Base-by-base conservation (phyloP, 441 rosid species). In the Gossypium davidsonii region DNA sequence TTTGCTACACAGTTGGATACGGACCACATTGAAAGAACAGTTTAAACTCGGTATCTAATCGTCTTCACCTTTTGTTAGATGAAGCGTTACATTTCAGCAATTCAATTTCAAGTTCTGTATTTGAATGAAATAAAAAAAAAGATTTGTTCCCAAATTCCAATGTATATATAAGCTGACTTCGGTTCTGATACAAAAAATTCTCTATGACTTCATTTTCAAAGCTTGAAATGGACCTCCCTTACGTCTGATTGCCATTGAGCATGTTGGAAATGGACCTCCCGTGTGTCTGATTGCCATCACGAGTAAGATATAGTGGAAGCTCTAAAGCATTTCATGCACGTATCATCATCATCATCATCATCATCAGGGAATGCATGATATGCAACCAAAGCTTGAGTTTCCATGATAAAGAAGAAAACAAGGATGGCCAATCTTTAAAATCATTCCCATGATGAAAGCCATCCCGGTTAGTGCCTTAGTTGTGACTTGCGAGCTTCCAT, bases 401-500 rank as follows among this genome's bases (percentile, higher is more conserved):
- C 48, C 18, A 53, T 53, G 52, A 26, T 18, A 69, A 17, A 15
- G n/a, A 53, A 17, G 49, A 20, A 10, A 53, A 17, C 73, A 18
- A 34, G 26, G 28, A 70, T 12, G 65, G 23, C 53, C 31, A 21
- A 56, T 56, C 65, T 57, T 67, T 8, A 14, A 49, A 67, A 26
- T 49, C 17, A 49, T 15, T 25, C 71, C 39, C 71, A 25, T 6
- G 25, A 56, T 8, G 57, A 14, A 10, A 71, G 39, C 39, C 9
- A 42, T 42, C 39, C 37, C 66, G 23, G 25, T 25, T 39, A 10
- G 1, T 2, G 42, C 37, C 39, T 18, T 42, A 37, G 42, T 37
- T 63, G 17, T 11, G 42, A 58, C 42, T 21, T 52, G 26, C 6
- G 42, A 53, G 31, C 28, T 48, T 46, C 52, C 71, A 75, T 77